Conservation (phyloP, 306 rosid genomes). For the Inga laurina region DNA sequence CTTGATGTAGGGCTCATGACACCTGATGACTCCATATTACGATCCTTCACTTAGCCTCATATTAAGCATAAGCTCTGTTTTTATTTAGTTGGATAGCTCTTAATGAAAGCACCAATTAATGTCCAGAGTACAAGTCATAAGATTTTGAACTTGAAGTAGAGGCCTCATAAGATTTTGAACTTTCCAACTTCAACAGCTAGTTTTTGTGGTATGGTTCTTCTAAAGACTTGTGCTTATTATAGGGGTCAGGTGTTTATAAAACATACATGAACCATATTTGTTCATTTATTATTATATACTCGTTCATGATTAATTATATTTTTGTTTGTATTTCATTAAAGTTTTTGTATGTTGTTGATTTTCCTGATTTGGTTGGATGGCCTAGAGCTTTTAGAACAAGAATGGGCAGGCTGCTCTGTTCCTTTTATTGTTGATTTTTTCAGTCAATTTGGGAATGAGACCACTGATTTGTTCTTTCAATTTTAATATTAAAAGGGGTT, state of each 20-base stretch:
- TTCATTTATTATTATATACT: not conserved
- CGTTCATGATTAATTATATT: not conserved
- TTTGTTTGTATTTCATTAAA: not conserved
- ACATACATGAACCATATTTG: not conserved
- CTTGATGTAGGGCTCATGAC: too few species aligned
- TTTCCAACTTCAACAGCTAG: too few species aligned
- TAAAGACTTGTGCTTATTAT: too few species aligned
- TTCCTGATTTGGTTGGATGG: conserved; percentile 41
- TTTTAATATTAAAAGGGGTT: conserved; percentile 17
- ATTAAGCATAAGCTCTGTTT: too few species aligned
- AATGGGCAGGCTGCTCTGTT: conserved; percentile 13
- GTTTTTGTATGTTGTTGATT: not conserved
- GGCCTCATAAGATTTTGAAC: too few species aligned
- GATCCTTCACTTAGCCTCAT: too few species aligned
- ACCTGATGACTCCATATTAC: too few species aligned
- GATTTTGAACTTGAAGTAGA: too few species aligned
- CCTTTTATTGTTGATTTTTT: not conserved
- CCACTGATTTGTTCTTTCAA: conserved; percentile 26
- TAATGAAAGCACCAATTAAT: too few species aligned
- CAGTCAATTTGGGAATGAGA: not conserved
- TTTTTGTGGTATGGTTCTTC: too few species aligned
- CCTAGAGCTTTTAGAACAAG: conserved; percentile 34
- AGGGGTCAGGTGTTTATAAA: not conserved
- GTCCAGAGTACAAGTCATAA: too few species aligned
- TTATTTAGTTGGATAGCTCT: too few species aligned